Evolutionary conservation across 148 eudicot species (phyloP), one percentile per base, ranked within the genome.

Genomic region (Heliamphora exappendiculata): DNA sequence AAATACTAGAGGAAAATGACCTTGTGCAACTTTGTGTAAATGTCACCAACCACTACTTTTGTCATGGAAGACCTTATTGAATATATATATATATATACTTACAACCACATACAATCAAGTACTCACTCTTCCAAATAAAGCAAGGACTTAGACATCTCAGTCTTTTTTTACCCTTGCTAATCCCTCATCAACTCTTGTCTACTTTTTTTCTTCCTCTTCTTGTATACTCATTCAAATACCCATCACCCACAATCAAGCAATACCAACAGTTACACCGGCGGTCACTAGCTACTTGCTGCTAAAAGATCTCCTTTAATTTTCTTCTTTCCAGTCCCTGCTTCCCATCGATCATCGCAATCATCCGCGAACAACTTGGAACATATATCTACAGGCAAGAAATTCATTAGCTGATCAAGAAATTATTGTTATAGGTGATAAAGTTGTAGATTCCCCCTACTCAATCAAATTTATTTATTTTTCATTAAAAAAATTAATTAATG

Each of bases 31-130:
- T 66, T 66, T 73, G 37, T 77, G 60, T 13, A 8, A 47, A 47
- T 79, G 75, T 77, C 82, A 81, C 72, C 86, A 84, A 81, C 80
- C 84, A 71, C 77, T 78, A 76, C 79, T 49, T 78, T 73, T 72
- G 70, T 72, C 72, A n/a, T 50, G 59, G 47, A 76, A 59, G 69
- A 72, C 73, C 76, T 75, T 42, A 39, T 19, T 19, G 19, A 50
- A 31, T 14, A 71, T 2, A 51, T 16, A 29, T 36, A 47, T 7
- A 66, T 66, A 66, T 19, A 44, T 42, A 7, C 12, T 22, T 69
- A 41, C 7, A 14, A 63, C 76, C 37, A 12, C 37, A 29, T 67
- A 51, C 54, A 54, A 19, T n/a, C n/a, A 62, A 62, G 28, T 51
- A 62, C 49, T 60, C 67, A 55, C 31, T 67, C 45, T 42, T 45